Evolutionary conservation across 2,329 filamentous ascomycete genomes (phyloP), one percentile per base, ranked within the genome.

Genomic region (Microcyclosporella mali): DNA sequence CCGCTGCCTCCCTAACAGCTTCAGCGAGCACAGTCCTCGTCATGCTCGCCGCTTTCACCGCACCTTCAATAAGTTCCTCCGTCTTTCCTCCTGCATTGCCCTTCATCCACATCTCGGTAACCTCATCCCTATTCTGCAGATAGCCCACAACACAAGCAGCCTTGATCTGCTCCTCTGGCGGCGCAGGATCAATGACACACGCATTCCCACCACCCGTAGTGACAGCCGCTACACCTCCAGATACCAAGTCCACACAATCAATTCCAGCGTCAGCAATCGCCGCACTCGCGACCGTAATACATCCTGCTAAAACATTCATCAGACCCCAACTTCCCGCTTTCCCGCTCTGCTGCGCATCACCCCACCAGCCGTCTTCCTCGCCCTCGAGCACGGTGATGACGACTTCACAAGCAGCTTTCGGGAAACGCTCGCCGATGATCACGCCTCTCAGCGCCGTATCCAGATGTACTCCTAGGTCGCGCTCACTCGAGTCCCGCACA

Each of bases 401-500:
- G 31, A 98, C 82, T 62, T 98, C 92, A n/a, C 95, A 82, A 33
- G 88, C 89, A 63, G 88, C 95, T 72, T 98, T 98, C n/a, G 92
- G 92, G 87, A 90, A 98, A 45, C 90, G 76, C 62, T 95, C 89
- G 11, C 88, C 88, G 59, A 97, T 90, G 38, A 97, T 81, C 6
- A 88, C 85, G 1, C 90, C 90, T 27, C 88, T 79, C 38, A 98
- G 73, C 18, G 92, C 89, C 12, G 88, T 90, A 66, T 97, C 89
- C 2, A 98, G 72, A 63, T 97, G 90, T 9, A 89, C 84, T 10
- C 87, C 87, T 2, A 98, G 74, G 61, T 98, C 92, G 38, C 89
- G 79, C 69, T 98, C 92, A 49, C 77, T 83, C 12, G 83, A 75
- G 63, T 97, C 90, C 35, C 89, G 81, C 16, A 95, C 71, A 62